Percentiles rank a stretch among this genome's conserved stretches.
These are phyloP conservation scores for Rhizopogon roseolus DNA, from an alignment of 768 basidiomycete species.

Conservation along the genomic window DNA sequence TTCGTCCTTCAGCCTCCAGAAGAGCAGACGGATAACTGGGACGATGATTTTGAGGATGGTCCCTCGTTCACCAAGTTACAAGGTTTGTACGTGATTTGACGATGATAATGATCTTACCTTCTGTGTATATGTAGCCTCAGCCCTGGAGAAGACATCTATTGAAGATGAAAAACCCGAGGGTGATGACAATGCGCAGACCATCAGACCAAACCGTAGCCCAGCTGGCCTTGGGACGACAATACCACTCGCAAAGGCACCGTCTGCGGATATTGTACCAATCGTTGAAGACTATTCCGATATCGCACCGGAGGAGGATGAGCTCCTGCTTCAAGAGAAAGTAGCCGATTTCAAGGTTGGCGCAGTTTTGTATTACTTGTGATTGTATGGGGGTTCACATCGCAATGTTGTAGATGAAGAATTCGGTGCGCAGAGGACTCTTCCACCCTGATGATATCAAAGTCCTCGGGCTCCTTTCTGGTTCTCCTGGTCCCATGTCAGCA, in stretches of 20 bases:
- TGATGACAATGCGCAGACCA: conserved; percentile 80
- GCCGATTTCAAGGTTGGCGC: conserved; percentile 71
- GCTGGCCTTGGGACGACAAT: conserved; percentile 42
- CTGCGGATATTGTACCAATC: conserved; percentile 59
- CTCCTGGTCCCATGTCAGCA: conserved; percentile 62
- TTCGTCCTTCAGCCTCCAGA: conserved; percentile 71
- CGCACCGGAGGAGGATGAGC: conserved; percentile 72
- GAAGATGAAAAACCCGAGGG: conserved; percentile 52
- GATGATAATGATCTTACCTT: neutral
- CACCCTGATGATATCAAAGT: conserved; percentile 89
- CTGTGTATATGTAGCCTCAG: conserved; percentile 25
- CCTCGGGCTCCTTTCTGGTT: conserved; percentile 45
- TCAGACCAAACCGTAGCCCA: conserved; percentile 72
- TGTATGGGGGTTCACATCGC: neutral
- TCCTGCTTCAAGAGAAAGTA: conserved; percentile 68
- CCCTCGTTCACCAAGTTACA: conserved; percentile 85
- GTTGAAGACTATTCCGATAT: conserved; percentile 93
- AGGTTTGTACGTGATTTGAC: conserved; percentile 30
- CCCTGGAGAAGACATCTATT: conserved; percentile 53
- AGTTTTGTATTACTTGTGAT: neutral
- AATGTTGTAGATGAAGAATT: conserved; percentile 56
- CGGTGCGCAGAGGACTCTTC: conserved; percentile 69
- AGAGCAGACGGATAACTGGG: conserved; percentile 95
- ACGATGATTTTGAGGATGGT: conserved; percentile 95
- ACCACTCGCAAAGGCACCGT: conserved; percentile 56